A percentile compares a stretch with the other conserved stretches of the same genome.
Evolutionary conservation across 306 rosid genomes (phyloP).

Genomic region (Echinosophora koreensis): DNA sequence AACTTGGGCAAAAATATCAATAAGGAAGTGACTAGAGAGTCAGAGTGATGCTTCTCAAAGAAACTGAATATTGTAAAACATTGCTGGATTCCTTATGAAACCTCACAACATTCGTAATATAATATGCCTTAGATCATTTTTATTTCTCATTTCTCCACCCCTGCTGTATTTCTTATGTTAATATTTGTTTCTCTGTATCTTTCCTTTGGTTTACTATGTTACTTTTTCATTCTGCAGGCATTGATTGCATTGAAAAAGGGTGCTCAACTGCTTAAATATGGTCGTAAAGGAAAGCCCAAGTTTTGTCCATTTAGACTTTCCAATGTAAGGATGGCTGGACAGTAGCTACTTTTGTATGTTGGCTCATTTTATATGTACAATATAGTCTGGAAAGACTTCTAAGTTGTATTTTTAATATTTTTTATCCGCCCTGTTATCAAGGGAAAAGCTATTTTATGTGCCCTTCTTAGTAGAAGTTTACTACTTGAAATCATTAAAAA

Average conservation of each 20-base stretch:
- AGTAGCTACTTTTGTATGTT: conserved; percentile 6
- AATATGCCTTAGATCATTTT: conserved; percentile 1
- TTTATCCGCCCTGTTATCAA: conserved; percentile 2
- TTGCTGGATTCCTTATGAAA: conserved; percentile 9
- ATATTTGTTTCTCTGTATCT: conserved; percentile 12
- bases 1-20: conserved; percentile 20
- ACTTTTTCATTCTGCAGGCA: conserved; percentile 65
- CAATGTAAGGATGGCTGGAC: conserved; percentile 57
- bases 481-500: conserved; percentile 15
- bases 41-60: neutral
- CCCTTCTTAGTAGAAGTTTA: conserved; percentile 9
- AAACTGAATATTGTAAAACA: conserved; percentile 2
- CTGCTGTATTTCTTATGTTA: conserved; percentile 5
- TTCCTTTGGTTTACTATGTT: conserved; percentile 42
- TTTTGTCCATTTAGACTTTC: conserved; percentile 96
- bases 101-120: conserved; percentile 25
- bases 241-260: conserved; percentile 92
- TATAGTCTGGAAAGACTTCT: conserved; percentile 10
- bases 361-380: conserved; percentile 33
- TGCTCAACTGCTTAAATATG: conserved; percentile 94
- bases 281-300: conserved; percentile 98
- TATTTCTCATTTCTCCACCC: conserved; percentile 16
- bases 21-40: neutral
- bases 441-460: conserved; percentile 1
- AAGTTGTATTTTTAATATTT: conserved; percentile 22